Evolutionary conservation across 148 eudicot species (phyloP).

Genomic region (Rhododendron henanense): DNA sequence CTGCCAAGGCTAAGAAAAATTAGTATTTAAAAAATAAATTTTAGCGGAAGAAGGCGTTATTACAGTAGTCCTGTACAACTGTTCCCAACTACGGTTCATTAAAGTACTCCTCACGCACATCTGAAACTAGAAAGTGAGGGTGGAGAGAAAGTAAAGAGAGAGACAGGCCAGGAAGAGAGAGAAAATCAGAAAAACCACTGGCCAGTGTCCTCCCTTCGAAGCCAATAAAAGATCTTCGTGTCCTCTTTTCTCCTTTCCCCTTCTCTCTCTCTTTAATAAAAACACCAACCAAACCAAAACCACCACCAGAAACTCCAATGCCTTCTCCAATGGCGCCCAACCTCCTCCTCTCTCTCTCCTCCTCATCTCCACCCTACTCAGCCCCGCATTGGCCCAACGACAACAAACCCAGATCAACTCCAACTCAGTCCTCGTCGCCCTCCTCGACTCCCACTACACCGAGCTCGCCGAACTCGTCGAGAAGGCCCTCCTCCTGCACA

Average conservation of each 20-base stretch:
- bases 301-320: not conserved
- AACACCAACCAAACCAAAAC: not conserved
- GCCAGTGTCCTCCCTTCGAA: not conserved
- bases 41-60: too few relatives aligned
- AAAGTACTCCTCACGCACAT: not conserved
- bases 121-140: not conserved
- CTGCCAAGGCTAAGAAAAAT: too few relatives aligned
- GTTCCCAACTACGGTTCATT: not conserved
- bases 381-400: constrained; percentile 2
- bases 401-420: constrained; percentile 42
- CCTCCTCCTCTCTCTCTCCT: not conserved
- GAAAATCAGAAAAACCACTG: not conserved
- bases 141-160: not conserved
- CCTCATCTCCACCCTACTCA: not conserved
- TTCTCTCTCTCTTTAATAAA: not conserved
- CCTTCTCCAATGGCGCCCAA: constrained; percentile 1
- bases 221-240: not conserved
- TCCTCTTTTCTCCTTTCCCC: not conserved
- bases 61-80: not conserved
- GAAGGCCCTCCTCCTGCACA: constrained; percentile 45
- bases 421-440: constrained; percentile 57
- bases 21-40: too few relatives aligned
- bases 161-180: not conserved
- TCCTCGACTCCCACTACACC: constrained; percentile 60
- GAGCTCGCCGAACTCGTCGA: constrained; percentile 56